These are phyloP conservation scores for Lagenidium sp. DNA, from an alignment of 352 stramenopile species.

Conservation along the genomic window DNA sequence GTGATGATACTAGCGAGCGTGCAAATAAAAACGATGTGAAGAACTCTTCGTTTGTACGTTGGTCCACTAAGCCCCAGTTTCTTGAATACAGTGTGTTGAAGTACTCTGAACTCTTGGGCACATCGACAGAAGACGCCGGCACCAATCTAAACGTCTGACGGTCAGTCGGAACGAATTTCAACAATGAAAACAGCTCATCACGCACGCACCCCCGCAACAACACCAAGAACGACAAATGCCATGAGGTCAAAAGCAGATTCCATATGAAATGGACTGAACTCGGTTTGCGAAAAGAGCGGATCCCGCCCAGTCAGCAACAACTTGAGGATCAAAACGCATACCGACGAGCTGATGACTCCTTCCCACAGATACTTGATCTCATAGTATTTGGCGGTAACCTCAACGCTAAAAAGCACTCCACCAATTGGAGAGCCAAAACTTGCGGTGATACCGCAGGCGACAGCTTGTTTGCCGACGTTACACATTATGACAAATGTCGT, in stretches of 20 bases:
- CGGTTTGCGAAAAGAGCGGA: conserved; percentile 69
- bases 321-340: conserved; percentile 72
- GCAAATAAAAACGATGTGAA: conserved; percentile 55
- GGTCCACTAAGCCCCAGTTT: conserved; percentile 40
- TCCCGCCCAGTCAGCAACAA: conserved; percentile 70
- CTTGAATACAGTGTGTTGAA: conserved; percentile 43
- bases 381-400: conserved; percentile 80
- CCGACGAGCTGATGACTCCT: conserved; percentile 68
- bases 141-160: conserved; percentile 26
- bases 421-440: conserved; percentile 75
- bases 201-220: conserved; percentile 55
- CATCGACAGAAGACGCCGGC: conserved; percentile 58
- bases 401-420: conserved; percentile 76
- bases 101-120: conserved; percentile 26
- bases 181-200: neutral
- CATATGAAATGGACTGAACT: conserved; percentile 71
- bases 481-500: no score
- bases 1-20: conserved; percentile 44
- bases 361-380: conserved; percentile 83
- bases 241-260: conserved; percentile 71
- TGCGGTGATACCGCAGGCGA: conserved; percentile 70
- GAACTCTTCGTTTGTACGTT: conserved; percentile 37
- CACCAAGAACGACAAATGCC: conserved; percentile 55
- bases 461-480: no score
- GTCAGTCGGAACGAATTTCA: no score